Percentiles rank a stretch among this genome's conserved stretches.
These are phyloP conservation scores for Fraxinus paxiana DNA, from an alignment of 305 asterid species.

Conservation along the genomic window DNA sequence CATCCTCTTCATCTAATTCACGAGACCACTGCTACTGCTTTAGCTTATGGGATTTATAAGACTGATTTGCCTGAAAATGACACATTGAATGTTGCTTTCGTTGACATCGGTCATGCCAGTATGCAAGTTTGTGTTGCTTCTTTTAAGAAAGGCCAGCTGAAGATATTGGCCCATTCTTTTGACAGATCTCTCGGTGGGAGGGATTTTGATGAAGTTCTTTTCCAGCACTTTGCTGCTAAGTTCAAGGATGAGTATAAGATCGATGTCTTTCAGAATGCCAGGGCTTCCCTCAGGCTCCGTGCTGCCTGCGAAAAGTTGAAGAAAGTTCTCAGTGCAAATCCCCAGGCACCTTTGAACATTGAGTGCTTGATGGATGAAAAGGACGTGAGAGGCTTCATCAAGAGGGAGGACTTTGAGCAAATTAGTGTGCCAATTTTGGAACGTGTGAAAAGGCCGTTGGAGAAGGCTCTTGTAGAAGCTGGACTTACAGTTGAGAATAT, in stretches of 20 bases:
- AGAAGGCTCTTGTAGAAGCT: slow-evolving; percentile 75
- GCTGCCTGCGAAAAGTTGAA: background rate
- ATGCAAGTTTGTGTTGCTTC: slow-evolving; percentile 84
- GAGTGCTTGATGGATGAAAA: slow-evolving; percentile 94
- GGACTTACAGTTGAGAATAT: slow-evolving; percentile 54
- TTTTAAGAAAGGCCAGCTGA: slow-evolving; percentile 85
- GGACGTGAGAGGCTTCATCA: slow-evolving; percentile 75
- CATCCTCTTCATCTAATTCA: slow-evolving; percentile 84
- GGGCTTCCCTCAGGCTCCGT: background rate
- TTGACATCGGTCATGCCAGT: slow-evolving; percentile 82
- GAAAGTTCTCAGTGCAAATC: slow-evolving; percentile 62
- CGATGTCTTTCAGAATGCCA: background rate
- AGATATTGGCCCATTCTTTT: slow-evolving; percentile 75
- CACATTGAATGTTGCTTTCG: slow-evolving; percentile 71
- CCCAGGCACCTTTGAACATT: slow-evolving; percentile 82
- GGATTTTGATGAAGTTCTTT: slow-evolving; percentile 84
- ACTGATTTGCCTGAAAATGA: slow-evolving; percentile 83
- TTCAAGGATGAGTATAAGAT: background rate
- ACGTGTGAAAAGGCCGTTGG: slow-evolving; percentile 78
- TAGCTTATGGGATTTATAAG: slow-evolving; percentile 92
- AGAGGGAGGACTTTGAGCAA: slow-evolving; percentile 87
- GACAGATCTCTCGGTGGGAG: slow-evolving; percentile 82
- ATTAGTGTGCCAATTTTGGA: slow-evolving; percentile 71
- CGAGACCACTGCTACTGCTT: slow-evolving; percentile 89
- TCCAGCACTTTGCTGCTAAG: slow-evolving; percentile 75